Evolutionary conservation across 495 filamentous ascomycete genomes (phyloP).

Genomic region (Echria macrotheca): DNA sequence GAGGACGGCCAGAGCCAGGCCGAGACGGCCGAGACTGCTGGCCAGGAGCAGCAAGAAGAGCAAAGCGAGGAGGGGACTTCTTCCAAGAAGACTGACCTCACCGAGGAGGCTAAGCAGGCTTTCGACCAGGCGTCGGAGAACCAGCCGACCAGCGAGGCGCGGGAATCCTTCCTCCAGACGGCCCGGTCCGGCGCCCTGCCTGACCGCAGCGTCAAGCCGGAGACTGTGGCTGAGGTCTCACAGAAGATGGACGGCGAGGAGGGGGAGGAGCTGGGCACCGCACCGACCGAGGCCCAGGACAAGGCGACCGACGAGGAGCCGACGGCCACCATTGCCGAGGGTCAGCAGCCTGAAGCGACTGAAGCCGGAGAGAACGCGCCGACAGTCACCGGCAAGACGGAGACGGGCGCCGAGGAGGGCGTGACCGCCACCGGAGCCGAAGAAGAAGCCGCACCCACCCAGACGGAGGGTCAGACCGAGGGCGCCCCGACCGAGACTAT

Average conservation of each 20-base stretch:
- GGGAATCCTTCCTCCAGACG: slow-evolving; percentile 20
- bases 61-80: slow-evolving; percentile 2
- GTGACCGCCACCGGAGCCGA: neutral
- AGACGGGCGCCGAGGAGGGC: neutral
- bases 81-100: slow-evolving; percentile 13
- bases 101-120: slow-evolving; percentile 24
- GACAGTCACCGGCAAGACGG: neutral
- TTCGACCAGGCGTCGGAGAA: slow-evolving; percentile 27
- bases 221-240: neutral
- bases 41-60: too few relatives aligned
- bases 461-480: neutral
- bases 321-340: neutral
- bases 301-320: neutral
- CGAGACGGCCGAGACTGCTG: slow-evolving; percentile 7
- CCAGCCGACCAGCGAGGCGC: slow-evolving; percentile 20
- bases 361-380: neutral
- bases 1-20: neutral
- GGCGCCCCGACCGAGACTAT: neutral
- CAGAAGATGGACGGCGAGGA: neutral
- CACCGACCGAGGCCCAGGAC: slow-evolving; percentile 1
- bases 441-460: neutral
- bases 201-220: neutral
- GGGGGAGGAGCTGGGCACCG: neutral
- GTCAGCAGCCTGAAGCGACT: neutral
- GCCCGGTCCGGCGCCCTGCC: slow-evolving; percentile 10